These are phyloP conservation scores for Saitozyma podzolica DNA, from an alignment of 768 basidiomycete genomes.

Conservation along the genomic window DNA sequence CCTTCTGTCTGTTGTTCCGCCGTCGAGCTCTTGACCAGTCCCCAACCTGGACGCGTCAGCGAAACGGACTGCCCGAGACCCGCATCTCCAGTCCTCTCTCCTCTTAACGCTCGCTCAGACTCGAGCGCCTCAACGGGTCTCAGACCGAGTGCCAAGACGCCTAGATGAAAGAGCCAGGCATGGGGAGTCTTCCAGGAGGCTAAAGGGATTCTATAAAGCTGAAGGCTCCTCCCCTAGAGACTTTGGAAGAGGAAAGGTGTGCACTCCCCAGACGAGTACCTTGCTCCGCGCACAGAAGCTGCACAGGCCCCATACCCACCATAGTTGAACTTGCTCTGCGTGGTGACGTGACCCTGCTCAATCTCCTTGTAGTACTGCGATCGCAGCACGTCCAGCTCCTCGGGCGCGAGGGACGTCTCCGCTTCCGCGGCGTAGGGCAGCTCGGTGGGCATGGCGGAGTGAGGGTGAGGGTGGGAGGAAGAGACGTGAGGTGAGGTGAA, in stretches of 20 bases:
- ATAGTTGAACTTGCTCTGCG: slow-evolving; percentile 97
- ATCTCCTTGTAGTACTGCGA: slow-evolving; percentile 87
- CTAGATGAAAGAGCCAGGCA: no score
- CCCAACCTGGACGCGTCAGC: slow-evolving; percentile 54
- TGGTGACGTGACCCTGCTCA: slow-evolving; percentile 76
- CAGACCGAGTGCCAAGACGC: no score
- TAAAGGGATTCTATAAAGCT: no score
- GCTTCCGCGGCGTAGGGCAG: slow-evolving; percentile 96
- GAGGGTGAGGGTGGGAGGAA: no score
- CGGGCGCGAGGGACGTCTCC: slow-evolving; percentile 79
- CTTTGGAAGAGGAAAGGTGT: no score
- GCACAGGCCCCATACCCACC: slow-evolving; percentile 58
- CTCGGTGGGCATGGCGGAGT: slow-evolving; percentile 61
- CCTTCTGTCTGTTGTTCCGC: slow-evolving; percentile 88
- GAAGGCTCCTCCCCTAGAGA: no score
- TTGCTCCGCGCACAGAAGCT: neutral
- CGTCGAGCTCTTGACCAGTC: slow-evolving; percentile 84
- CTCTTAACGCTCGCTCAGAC: no score
- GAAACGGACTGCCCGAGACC: no score
- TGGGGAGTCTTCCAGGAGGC: no score
- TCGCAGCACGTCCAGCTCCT: slow-evolving; percentile 84
- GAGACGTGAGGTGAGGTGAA: neutral
- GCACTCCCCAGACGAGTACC: neutral
- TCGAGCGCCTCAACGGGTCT: no score
- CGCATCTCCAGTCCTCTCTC: no score